These are phyloP conservation scores for Esteya vermicola DNA, from an alignment of 2,329 filamentous ascomycete species.

Conservation along the genomic window DNA sequence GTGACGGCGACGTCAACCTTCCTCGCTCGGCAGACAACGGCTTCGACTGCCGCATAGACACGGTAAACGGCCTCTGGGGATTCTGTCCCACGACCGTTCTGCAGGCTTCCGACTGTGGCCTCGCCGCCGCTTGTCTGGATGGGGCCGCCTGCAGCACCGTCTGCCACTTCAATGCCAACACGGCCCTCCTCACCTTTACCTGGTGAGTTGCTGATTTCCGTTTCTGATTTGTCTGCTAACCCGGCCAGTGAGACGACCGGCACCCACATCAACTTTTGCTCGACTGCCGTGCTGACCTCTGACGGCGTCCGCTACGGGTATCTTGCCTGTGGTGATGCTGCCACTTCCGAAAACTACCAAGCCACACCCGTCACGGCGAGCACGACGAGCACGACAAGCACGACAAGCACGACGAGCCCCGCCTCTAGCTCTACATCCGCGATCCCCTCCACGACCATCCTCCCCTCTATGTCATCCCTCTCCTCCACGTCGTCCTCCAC, in stretches of 20 bases:
- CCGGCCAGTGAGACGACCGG: background rate
- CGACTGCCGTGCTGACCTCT: slow-evolving; percentile 18
- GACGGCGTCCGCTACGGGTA: slow-evolving; percentile 20
- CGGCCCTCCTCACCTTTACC: slow-evolving; percentile 18
- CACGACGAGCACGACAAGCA: background rate
- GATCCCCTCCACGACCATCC: background rate
- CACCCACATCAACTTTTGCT: slow-evolving; percentile 16
- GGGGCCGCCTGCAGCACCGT: slow-evolving; percentile 16
- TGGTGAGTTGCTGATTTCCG: slow-evolving; percentile 15
- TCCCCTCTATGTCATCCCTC: background rate
- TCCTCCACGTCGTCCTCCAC: background rate
- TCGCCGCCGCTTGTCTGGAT: slow-evolving; percentile 23
- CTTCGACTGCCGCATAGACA: slow-evolving; percentile 22
- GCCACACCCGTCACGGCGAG: background rate
- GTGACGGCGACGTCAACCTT: slow-evolving; percentile 16
- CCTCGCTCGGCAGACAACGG: slow-evolving; percentile 18
- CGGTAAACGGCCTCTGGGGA: slow-evolving; percentile 20
- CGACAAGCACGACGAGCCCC: background rate
- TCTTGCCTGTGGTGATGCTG: slow-evolving; percentile 16
- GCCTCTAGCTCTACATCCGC: background rate
- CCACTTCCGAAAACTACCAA: slow-evolving; percentile 2
- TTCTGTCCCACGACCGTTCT: slow-evolving; percentile 23
- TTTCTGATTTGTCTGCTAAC: background rate
- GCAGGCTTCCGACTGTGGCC: slow-evolving; percentile 21
- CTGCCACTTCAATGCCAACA: slow-evolving; percentile 16